These are phyloP conservation scores for Candida silvicultrix DNA, from an alignment of 805 yeast genomes.

Conservation along the genomic window DNA sequence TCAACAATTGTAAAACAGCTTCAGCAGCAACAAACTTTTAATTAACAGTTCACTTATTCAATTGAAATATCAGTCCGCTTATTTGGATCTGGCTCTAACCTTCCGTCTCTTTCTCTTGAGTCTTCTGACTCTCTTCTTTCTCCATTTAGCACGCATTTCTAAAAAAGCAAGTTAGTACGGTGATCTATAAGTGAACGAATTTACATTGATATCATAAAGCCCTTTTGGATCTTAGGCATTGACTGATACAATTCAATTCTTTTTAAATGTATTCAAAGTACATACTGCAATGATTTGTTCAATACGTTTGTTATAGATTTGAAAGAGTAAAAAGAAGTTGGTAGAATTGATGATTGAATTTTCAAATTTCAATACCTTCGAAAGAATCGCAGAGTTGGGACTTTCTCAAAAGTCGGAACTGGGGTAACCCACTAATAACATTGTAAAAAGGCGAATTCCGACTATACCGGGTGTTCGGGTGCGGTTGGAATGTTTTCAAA, in stretches of 20 bases:
- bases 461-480: background rate
- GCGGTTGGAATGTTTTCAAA: too few relatives aligned
- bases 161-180: conserved; percentile 13
- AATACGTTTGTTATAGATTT: conserved; percentile 13
- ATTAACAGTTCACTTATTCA: background rate
- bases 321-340: conserved; percentile 4
- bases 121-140: conserved; percentile 99
- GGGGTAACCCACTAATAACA: background rate
- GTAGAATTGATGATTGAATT: conserved; percentile 9
- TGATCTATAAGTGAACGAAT: too few relatives aligned
- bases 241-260: too few relatives aligned
- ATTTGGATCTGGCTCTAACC: conserved; percentile 99
- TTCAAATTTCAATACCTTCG: conserved; percentile 15
- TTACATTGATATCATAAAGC: too few relatives aligned
- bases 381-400: background rate
- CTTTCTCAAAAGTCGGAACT: background rate
- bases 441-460: background rate
- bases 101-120: conserved; percentile 99
- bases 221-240: too few relatives aligned
- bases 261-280: too few relatives aligned
- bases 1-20: background rate
- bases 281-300: conserved; percentile 18
- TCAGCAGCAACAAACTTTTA: background rate
- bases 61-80: conserved; percentile 42
- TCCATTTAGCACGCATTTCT: conserved; percentile 95